Evolutionary conservation across 1,139 yeast species (phyloP).

Genomic region (Debaryomyces fabryi): DNA sequence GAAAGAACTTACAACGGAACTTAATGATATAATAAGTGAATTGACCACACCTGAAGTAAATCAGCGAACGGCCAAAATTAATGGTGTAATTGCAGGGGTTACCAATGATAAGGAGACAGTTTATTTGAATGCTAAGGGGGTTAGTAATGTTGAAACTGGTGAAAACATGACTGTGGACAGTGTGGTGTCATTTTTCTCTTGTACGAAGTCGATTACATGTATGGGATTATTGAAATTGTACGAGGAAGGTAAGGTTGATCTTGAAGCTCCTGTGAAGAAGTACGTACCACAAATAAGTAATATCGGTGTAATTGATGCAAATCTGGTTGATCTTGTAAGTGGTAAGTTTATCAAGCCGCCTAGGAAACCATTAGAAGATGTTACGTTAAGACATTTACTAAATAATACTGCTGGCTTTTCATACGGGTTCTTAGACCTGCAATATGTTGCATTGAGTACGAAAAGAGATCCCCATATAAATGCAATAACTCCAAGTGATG

Average conservation of each 20-base stretch:
- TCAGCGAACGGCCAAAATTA: conserved; percentile 20
- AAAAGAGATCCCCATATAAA: conserved; percentile 22
- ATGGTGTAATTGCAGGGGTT: conserved; percentile 33
- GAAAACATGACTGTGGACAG: conserved; percentile 23
- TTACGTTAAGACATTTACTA: conserved; percentile 52
- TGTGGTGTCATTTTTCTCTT: conserved; percentile 44
- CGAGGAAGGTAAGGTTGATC: conserved; percentile 44
- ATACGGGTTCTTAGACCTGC: conserved; percentile 45
- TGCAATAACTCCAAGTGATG: conserved; percentile 27
- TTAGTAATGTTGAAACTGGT: conserved; percentile 24
- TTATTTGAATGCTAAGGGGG: conserved; percentile 30
- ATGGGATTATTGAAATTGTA: conserved; percentile 49
- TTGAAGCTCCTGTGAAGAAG: conserved; percentile 44
- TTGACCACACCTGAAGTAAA: conserved; percentile 16
- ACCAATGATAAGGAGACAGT: conserved; percentile 26
- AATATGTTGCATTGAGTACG: conserved; percentile 24
- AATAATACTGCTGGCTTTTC: conserved; percentile 57
- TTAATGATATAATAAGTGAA: conserved; percentile 19
- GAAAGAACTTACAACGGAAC: conserved; percentile 14
- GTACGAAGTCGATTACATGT: conserved; percentile 52
- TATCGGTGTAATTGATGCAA: conserved; percentile 43
- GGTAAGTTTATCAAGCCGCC: conserved; percentile 37
- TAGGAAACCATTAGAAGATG: conserved; percentile 34
- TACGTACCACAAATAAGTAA: conserved; percentile 45
- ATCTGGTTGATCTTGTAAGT: conserved; percentile 33